Percentiles rank a stretch among this genome's conserved stretches.
Conservation (phyloP, 331 rosid species). For the Cucumis variabilis region DNA sequence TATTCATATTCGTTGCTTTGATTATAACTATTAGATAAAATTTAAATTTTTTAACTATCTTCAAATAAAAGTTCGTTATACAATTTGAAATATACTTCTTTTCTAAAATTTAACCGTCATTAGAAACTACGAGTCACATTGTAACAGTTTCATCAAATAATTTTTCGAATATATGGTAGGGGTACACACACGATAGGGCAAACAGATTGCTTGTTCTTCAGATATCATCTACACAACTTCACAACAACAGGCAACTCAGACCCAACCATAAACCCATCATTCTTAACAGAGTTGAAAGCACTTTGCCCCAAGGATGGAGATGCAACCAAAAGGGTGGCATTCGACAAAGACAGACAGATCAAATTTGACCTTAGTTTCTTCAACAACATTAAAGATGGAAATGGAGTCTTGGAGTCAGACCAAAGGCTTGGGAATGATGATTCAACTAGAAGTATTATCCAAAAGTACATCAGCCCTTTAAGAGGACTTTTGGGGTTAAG, state of each 20-base stretch:
- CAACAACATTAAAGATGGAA: slow-evolving; percentile 72
- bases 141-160: not conserved
- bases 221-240: slow-evolving; percentile 72
- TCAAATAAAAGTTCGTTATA: too few relatives aligned
- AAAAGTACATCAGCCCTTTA: slow-evolving; percentile 62
- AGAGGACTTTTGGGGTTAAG: slow-evolving; percentile 70
- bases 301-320: slow-evolving; percentile 69
- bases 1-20: too few relatives aligned
- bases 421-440: slow-evolving; percentile 74
- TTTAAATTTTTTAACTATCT: too few relatives aligned
- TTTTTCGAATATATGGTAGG: slow-evolving; percentile 38
- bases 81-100: too few relatives aligned
- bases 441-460: slow-evolving; percentile 43
- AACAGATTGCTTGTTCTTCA: slow-evolving; percentile 65
- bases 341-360: slow-evolving; percentile 62
- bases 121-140: too few relatives aligned
- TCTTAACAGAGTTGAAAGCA: slow-evolving; percentile 52
- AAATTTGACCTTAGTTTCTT: slow-evolving; percentile 69
- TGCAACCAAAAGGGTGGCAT: slow-evolving; percentile 54
- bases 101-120: too few relatives aligned
- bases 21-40: too few relatives aligned
- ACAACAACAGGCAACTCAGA: slow-evolving; percentile 66
- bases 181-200: slow-evolving; percentile 80
- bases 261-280: slow-evolving; percentile 65
- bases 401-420: slow-evolving; percentile 73